A percentile compares a stretch with the other conserved stretches of the same genome.
phyloP scores from a whole-genome alignment of 2,329 filamentous ascomycete species.

The Aspergillus sp. region DNA sequence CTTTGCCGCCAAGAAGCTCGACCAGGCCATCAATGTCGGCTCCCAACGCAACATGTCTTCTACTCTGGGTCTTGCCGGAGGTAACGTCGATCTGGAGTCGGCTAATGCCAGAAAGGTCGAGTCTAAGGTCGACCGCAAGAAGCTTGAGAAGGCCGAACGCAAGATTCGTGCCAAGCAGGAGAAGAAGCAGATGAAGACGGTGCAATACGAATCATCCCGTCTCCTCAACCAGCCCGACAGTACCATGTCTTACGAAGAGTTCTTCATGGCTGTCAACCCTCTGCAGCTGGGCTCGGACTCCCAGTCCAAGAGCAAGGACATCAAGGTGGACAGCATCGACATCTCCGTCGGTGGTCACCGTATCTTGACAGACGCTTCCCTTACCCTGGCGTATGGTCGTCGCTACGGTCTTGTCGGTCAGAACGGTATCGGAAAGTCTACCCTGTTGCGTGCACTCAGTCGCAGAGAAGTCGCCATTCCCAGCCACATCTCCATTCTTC shows the following conservation, averaged over 20 bases:
- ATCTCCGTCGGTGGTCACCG: constrained; percentile 86
- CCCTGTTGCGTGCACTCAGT: constrained; percentile 86
- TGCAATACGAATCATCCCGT: constrained; percentile 93
- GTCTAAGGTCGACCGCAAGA: constrained; percentile 96
- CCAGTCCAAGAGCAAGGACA: constrained; percentile 91
- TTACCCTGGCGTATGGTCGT: constrained; percentile 88
- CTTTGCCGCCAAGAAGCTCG: constrained; percentile 77
- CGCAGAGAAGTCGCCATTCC: constrained; percentile 92
- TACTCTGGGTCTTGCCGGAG: constrained; percentile 82
- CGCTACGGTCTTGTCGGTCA: constrained; percentile 97
- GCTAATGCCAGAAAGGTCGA: constrained; percentile 92
- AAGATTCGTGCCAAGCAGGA: constrained; percentile 98
- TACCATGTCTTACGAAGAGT: constrained; percentile 94
- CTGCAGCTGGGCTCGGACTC: constrained; percentile 75
- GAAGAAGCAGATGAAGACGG: constrained; percentile 97
- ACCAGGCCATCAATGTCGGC: constrained; percentile 93
- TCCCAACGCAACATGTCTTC: constrained; percentile 95
- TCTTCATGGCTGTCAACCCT: constrained; percentile 99
- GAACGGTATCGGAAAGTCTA: constrained; percentile 98
- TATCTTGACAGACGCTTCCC: constrained; percentile 85
- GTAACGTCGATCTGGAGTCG: constrained; percentile 87
- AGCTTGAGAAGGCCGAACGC: constrained; percentile 95
- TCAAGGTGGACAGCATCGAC: constrained; percentile 96
- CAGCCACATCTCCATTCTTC: constrained; percentile 96
- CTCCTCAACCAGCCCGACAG: constrained; percentile 80